Evolutionary conservation across 225 moss, liverwort and hornwort genomes (phyloP).

Genomic region (Sphagnum contortum): DNA sequence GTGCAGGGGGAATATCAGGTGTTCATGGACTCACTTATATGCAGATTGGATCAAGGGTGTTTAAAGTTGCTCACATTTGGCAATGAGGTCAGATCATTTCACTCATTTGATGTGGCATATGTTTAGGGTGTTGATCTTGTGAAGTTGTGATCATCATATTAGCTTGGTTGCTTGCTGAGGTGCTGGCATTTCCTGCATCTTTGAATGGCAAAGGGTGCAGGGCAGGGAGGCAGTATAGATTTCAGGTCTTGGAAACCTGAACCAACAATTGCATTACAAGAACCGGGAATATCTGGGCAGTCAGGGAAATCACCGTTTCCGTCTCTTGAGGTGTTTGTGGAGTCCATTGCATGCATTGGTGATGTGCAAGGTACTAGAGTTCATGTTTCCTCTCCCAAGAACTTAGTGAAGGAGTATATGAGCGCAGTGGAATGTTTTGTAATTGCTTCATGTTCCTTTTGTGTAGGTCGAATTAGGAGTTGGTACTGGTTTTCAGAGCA

Average conservation of each 20-base stretch:
- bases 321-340: constrained; percentile 69
- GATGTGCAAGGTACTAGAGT: constrained; percentile 45
- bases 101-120: background rate
- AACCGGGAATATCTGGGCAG: constrained; percentile 29
- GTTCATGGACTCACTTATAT: constrained; percentile 81
- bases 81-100: constrained; percentile 42
- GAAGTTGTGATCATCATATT: no score
- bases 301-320: constrained; percentile 87
- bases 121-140: no score
- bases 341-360: constrained; percentile 72
- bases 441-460: background rate
- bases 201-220: constrained; percentile 21
- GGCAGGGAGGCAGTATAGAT: constrained; percentile 66
- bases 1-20: constrained; percentile 49
- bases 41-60: constrained; percentile 67
- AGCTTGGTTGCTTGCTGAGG: no score
- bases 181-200: no score
- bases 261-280: constrained; percentile 18
- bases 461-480: constrained; percentile 82
- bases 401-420: no score
- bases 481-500: constrained; percentile 96
- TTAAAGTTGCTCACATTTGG: constrained; percentile 67
- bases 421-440: background rate
- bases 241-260: constrained; percentile 42
- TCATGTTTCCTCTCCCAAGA: background rate